Evolutionary conservation across 2,329 filamentous ascomycete species (phyloP), one percentile per base, ranked within the genome.

Genomic region (Rutstroemia sp.): DNA sequence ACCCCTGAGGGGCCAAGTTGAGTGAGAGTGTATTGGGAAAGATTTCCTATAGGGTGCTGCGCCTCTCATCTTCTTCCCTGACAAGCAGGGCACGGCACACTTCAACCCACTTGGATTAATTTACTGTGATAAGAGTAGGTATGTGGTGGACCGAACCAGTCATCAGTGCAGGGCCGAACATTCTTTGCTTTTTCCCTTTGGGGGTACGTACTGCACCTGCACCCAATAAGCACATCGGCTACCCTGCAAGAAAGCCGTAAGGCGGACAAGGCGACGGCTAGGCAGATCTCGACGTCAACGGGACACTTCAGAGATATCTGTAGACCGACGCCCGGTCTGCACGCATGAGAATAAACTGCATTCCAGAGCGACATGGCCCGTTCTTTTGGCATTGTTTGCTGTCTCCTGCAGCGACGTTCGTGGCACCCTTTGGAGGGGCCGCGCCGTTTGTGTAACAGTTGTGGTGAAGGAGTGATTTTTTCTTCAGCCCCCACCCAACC

Each of bases 261-360:
- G 60, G 61, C 61, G 51, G 58, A 62, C 50, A 58, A 59, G 61
- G 63, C 61, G 54, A 56, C 48, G 46, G 25, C 38, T 53, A 62
- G 57, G 60, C 61, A 61, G 57, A 57, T 36, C 52, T 52, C 42
- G 36, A 59, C 34, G 14, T 54, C 51, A 48, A 52, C n/a, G 40
- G 17, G 21, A 45, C 6, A 21, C 34, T 16, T 19, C 3, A 42
- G n/a, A 17, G 8, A 42, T 42, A 6, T 17, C 19, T 42, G n/a
- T n/a, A 42, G 6, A 42, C 39, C 39, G 4, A 17, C 39, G 39
- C 39, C 39, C 39, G 16, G n/a, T 42, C 16, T 14, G 6, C 19
- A 42, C 14, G 39, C n/a, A 46, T 21, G 10, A 46, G 21, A 21
- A 46, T 6, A 46, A 12, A 3, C 12, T 21, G n/a, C 5, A 23